These are phyloP conservation scores for Mayamaea pseudoterrestris DNA, from an alignment of 108 stramenopile genomes.

Conservation along the genomic window DNA sequence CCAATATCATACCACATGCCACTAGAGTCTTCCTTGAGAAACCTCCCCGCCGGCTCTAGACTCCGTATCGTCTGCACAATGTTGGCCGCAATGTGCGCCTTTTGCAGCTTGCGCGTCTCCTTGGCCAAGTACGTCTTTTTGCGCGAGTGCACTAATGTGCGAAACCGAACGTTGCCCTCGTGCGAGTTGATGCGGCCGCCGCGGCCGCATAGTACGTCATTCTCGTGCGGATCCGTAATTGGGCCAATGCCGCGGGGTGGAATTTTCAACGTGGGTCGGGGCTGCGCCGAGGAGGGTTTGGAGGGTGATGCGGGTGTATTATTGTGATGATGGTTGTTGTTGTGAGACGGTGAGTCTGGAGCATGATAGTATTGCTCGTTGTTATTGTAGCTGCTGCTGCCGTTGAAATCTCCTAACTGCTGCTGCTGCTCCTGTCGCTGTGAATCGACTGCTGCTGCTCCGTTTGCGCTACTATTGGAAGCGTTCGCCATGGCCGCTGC, in stretches of 20 bases:
- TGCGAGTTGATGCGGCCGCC: conserved; percentile 85
- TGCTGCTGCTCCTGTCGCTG: background rate
- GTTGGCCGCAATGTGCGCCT: conserved; percentile 64
- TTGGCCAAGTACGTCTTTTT: conserved; percentile 65
- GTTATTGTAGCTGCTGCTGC: background rate
- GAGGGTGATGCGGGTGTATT: conserved; percentile 5
- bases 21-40: conserved; percentile 66
- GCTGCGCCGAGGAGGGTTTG: conserved; percentile 45
- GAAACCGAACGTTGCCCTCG: conserved; percentile 71
- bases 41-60: conserved; percentile 63
- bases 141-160: conserved; percentile 41
- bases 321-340: background rate
- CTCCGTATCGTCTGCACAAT: conserved; percentile 52
- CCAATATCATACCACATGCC: conserved; percentile 80
- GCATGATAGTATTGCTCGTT: background rate
- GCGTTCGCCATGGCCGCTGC: no score
- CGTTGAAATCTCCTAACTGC: no score
- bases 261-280: conserved; percentile 22
- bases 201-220: conserved; percentile 58
- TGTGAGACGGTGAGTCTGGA: background rate
- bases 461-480: no score
- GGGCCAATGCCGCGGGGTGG: conserved; percentile 44
- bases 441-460: background rate
- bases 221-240: conserved; percentile 28
- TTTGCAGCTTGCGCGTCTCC: conserved; percentile 69